phyloP scores from a whole-genome alignment of 176 grass and related monocot genomes.

The Oropetium thomaeum region DNA sequence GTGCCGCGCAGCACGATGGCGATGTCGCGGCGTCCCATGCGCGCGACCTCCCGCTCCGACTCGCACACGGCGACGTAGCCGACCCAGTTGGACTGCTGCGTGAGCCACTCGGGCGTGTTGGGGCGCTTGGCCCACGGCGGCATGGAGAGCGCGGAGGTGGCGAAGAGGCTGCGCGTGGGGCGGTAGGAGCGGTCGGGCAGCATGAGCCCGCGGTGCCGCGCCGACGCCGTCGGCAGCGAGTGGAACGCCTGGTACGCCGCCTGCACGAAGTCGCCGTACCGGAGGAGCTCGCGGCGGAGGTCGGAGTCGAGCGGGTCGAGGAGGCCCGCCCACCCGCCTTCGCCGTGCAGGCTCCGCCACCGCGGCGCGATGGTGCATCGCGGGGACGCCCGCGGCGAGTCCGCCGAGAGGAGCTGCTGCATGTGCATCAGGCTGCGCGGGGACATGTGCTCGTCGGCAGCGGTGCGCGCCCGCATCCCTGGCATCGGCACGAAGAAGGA shows the following conservation, averaged over 20 bases:
- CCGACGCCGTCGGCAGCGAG: constrained; percentile 53
- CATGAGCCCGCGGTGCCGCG: constrained; percentile 52
- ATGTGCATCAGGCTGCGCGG: constrained; percentile 85
- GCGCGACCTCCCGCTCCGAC: constrained; percentile 65
- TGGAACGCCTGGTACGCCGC: constrained; percentile 87
- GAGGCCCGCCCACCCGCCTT: constrained; percentile 52
- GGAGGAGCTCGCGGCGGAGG: constrained; percentile 83
- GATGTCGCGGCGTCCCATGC: constrained; percentile 91
- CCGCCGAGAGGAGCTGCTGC: constrained; percentile 70
- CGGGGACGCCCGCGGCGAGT: constrained; percentile 64
- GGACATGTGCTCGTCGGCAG: constrained; percentile 72
- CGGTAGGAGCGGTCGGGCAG: constrained; percentile 85
- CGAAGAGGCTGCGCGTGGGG: constrained; percentile 71
- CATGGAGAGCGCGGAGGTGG: constrained; percentile 71
- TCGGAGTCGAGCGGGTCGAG: constrained; percentile 88
- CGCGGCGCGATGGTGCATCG: constrained; percentile 53
- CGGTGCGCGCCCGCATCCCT: constrained; percentile 28
- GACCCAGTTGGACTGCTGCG: constrained; percentile 82
- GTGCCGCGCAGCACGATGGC: constrained; percentile 83
- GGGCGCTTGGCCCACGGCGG: constrained; percentile 60
- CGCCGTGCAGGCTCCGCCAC: constrained; percentile 71
- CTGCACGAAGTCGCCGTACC: constrained; percentile 80
- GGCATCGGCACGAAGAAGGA: constrained; percentile 62
- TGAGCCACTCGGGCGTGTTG: constrained; percentile 75
- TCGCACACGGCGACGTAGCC: constrained; percentile 95